Evolutionary conservation across 2,329 filamentous ascomycete species (phyloP), one percentile per base, ranked within the genome.

Genomic region (Thelonectria discophora): DNA sequence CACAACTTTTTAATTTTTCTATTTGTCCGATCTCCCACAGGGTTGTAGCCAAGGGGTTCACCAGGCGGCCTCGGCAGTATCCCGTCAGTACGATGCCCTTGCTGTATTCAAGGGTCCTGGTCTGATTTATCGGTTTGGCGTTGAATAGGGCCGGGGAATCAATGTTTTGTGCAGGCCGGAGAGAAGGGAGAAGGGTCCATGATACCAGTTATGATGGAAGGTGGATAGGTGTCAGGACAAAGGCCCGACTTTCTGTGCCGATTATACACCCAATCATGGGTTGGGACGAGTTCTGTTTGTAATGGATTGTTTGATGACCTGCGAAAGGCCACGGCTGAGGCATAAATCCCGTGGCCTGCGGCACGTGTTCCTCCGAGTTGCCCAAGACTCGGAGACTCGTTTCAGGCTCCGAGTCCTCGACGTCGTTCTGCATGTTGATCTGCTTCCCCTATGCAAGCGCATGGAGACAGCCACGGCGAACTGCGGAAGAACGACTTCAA

Each of bases 1-100:
- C 59, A 62, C 54, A 62, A 49, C 13, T 53, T 42, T 43, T 50
- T 21, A 18, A 7, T 51, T 55, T 39, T 45, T 56, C 17, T 34
- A 32, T 48, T 49, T 58, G n/a, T 34, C 45, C 43, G 55, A 54
- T 48, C 42, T 49, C 9, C 42, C 24, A 32, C 24, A 18, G 42
- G 32, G 43, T 34, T 15, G 53, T 20, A 39, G 32, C 21, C 42
- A 42, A 47, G 40, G 40, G 52, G 58, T 43, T 60, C 46, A 40
- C 58, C 46, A 18, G 47, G 56, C 39, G 49, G 50, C 43, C 45
- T 53, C 42, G 49, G 58, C 15, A 20, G 5, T 46, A 34, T 34
- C 32, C 24, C 32, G 32, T 34, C 21, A 20, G 32, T 48, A 39
- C 46, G 58, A 55, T 55, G 30, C 30, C 43, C 43, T 55, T 27